These are phyloP conservation scores for Wickerhamomyces sp. DNA, from an alignment of 1,139 yeast genomes.

Conservation along the genomic window DNA sequence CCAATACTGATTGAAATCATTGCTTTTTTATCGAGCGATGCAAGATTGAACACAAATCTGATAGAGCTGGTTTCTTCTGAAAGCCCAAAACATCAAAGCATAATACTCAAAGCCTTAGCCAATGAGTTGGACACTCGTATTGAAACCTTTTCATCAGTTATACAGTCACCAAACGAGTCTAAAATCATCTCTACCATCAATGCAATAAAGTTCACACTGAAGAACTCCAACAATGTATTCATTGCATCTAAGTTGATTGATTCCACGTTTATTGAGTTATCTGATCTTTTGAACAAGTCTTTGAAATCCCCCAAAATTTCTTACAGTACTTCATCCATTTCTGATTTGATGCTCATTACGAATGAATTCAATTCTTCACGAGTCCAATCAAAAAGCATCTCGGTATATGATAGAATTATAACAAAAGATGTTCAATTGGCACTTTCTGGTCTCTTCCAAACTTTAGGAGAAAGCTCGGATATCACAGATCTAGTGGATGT, in stretches of 20 bases:
- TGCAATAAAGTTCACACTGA: constrained; percentile 17
- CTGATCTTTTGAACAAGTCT: constrained; percentile 15
- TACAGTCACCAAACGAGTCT: constrained; percentile 25
- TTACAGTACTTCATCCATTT: constrained; percentile 2
- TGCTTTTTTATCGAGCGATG: constrained; percentile 14
- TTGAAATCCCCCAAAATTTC: constrained; percentile 7
- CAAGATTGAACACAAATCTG: constrained; percentile 6
- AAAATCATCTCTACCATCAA: constrained; percentile 19
- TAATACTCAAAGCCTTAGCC: constrained; percentile 9
- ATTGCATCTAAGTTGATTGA: constrained; percentile 12
- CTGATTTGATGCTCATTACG: constrained; percentile 16
- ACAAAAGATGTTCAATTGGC: constrained; percentile 18
- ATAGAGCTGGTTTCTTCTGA: constrained; percentile 1
- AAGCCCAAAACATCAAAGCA: constrained; percentile 2
- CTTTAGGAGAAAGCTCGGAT: constrained; percentile 18
- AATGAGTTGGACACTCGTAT: constrained; percentile 18
- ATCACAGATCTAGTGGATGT: constrained; percentile 13
- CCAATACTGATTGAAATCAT: constrained; percentile 25
- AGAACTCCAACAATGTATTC: constrained; percentile 4
- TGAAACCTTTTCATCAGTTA: constrained; percentile 16
- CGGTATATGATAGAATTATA: constrained; percentile 16
- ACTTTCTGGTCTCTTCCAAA: constrained; percentile 18
- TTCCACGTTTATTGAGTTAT: constrained; percentile 14
- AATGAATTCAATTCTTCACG: constrained; percentile 9
- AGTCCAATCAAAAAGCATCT: constrained; percentile 4